Conservation (phyloP, 208 protist species). For the Trypanosoma mega region DNA sequence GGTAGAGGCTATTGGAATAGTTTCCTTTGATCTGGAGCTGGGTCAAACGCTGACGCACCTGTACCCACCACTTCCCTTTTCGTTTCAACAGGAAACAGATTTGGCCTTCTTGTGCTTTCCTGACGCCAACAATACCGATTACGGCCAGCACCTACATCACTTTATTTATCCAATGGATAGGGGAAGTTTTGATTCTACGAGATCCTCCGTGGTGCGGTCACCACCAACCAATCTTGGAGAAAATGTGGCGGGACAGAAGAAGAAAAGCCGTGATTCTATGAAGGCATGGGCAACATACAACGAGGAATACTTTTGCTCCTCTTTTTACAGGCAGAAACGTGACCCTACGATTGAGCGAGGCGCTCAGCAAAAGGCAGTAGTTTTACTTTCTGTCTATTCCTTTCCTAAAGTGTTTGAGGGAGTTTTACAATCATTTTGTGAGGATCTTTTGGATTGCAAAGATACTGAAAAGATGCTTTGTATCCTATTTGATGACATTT, state of each 20-base stretch:
- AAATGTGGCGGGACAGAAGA: not conserved
- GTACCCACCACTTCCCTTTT: conserved; percentile 26
- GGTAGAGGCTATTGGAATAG: conserved; percentile 31
- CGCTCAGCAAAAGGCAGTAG: conserved; percentile 27
- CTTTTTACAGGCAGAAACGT: conserved; percentile 23
- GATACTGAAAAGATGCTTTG: conserved; percentile 9
- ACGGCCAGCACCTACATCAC: conserved; percentile 20
- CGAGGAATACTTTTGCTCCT: conserved; percentile 28
- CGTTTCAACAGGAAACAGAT: conserved; percentile 24
- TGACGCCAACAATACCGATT: conserved; percentile 17
- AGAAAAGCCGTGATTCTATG: not conserved
- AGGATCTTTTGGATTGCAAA: conserved; percentile 13
- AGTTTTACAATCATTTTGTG: conserved; percentile 12
- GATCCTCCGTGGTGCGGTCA: conserved; percentile 4
- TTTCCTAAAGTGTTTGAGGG: conserved; percentile 25
- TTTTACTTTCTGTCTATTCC: conserved; percentile 24
- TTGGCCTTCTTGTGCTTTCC: conserved; percentile 36
- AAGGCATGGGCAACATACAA: conserved; percentile 4
- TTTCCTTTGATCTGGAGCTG: conserved; percentile 30
- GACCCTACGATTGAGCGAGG: conserved; percentile 23
- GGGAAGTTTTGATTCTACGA: conserved; percentile 9
- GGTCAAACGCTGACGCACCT: conserved; percentile 26
- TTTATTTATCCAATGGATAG: conserved; percentile 24
- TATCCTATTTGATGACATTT: conserved; percentile 22
- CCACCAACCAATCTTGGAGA: not conserved